Evolutionary conservation across 73 alveolate genomes (phyloP), one percentile per base, ranked within the genome.

Genomic region (Tetrahymena malaccensis): DNA sequence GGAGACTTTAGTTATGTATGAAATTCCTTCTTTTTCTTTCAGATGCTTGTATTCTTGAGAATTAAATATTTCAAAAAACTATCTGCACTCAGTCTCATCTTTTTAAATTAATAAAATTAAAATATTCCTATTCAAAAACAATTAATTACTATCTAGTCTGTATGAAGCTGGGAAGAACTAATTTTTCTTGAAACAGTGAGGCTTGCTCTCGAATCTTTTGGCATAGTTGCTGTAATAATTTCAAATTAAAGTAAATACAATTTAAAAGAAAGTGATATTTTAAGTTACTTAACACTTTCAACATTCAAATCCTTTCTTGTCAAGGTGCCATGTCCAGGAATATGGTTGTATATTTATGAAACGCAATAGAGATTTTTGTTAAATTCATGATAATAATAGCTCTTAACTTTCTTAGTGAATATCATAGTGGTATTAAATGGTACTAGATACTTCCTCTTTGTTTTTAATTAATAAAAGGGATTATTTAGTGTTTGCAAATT

Each of bases 291-390:
- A 84, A 34, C 55, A n/a, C 70, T 84, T 84, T 38, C 55, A 10
- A 93, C 55, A 17, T 34, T 83, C 40, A 34, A 34, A 94, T 94
- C 96, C 85, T 94, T 94, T 35, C 55, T 50, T 6, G 85, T 70
- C 33, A 94, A 35, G 10, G 57, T 33, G 10, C 37, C 57, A 85
- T 94, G 94, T 17, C 96, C 96, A 84, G 96, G 96, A 6, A 94
- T 94, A 34, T 94, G 96, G 93, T 94, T 94, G 37, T 85, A 94
- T 0, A 40, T 19, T 50, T 94, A 93, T 19, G 93, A 84, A 17
- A 21, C 93, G 21, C 96, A 94, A 35, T 84, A 43, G 22, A 94
- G 93, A 84, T 43, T 35, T 35, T 37, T 35, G n/a, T 96, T 96
- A n/a, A 94, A 85, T 34, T 38, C 44, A 38, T 85, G 96, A 40